phyloP scores from a whole-genome alignment of 345 rosid genomes.

The Citropsis articulata region DNA sequence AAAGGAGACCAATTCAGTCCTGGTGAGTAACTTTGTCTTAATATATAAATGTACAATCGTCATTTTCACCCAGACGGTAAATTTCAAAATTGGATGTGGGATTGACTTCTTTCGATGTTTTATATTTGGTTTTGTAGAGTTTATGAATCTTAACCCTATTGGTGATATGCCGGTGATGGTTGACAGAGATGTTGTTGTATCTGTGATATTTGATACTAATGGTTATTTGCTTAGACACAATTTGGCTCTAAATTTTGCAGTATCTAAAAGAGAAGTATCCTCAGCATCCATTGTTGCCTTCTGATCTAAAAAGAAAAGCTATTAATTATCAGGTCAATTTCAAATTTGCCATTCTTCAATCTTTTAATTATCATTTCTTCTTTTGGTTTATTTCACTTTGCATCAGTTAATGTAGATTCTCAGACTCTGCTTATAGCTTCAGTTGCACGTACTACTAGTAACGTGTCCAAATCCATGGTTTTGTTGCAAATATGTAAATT shows the following conservation, averaged over 20 bases:
- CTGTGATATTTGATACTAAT: slow-evolving; percentile 11
- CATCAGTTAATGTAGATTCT: neutral
- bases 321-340: slow-evolving; percentile 59
- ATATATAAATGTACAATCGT: no score
- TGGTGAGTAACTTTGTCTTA: slow-evolving; percentile 26
- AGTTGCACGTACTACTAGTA: neutral
- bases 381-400: neutral
- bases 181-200: slow-evolving; percentile 59
- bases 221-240: neutral
- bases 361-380: neutral
- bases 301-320: slow-evolving; percentile 53
- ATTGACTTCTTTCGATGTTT: neutral
- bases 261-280: slow-evolving; percentile 84
- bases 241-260: slow-evolving; percentile 23
- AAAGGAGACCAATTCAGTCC: slow-evolving; percentile 58
- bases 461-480: neutral
- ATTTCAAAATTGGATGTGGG: neutral
- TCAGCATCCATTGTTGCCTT: slow-evolving; percentile 61
- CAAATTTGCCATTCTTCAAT: neutral
- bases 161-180: slow-evolving; percentile 68
- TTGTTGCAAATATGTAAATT: neutral
- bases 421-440: neutral
- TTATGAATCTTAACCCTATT: slow-evolving; percentile 66
- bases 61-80: neutral
- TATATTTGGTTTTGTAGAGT: slow-evolving; percentile 37